Evolutionary conservation across 2,329 filamentous ascomycete species (phyloP), one percentile per base, ranked within the genome.

Genomic region (Aspergillus brunneoviolaceus): DNA sequence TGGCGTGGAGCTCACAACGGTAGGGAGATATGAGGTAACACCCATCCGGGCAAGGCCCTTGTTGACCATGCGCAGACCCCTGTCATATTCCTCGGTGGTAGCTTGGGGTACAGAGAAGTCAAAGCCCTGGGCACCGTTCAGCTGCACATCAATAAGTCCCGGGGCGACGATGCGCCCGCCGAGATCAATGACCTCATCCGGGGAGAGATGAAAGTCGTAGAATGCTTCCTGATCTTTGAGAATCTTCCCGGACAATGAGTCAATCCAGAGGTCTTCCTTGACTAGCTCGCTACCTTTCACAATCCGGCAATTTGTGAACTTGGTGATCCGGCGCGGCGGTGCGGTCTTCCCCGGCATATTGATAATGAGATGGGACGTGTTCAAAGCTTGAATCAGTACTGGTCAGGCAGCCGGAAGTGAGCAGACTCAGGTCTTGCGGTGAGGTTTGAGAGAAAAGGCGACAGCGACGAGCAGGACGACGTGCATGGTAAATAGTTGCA

Each of bases 41-140:
- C 93, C 92, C 1, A 90, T 96, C 67, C 85, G 79, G 31, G 92
- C 83, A 55, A 97, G 81, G 31, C 84, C 82, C 65, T 81, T 85
- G 76, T 95, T 95, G 62, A 94, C 82, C 59, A 86, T 81, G 64
- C 81, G 82, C 53, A 96, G 79, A n/a, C 86, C 87, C 74, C 91
- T 89, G 60, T 85, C 84, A 69, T 96, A 96, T 55, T 84, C 81
- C 31, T 81, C 77, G 76, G 84, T 86, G 69, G 89, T 85, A 16
- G 87, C 75, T 35, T 76, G 82, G n/a, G 90, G 86, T 10, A 92
- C 81, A 1, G 91, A 95, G 75, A 96, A 96, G 79, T 96, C 94
- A 81, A 96, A 96, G 59, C 92, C 92, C 70, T 92, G 94, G 10
- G 90, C 92, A 51, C 93, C 93, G 70, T 97, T 97, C 67, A 97